Percentiles rank a stretch among this genome's conserved stretches.
Conservation (phyloP, 495 filamentous ascomycete species). For the Aspergillus coremiiformis region DNA sequence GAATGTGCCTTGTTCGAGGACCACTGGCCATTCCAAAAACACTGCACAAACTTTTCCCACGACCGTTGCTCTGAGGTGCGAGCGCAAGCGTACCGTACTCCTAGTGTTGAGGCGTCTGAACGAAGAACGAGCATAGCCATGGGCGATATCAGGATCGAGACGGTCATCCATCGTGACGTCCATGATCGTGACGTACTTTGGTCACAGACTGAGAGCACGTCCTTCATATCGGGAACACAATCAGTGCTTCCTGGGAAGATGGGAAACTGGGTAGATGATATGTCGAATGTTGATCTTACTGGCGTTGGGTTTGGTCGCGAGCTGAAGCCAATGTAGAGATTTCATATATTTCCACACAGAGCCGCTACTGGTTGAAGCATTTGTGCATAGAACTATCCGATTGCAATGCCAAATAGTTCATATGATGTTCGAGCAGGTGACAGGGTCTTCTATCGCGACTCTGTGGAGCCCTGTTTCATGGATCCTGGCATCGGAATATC, state of each 20-base stretch:
- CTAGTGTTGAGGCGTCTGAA: background rate
- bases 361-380: no score
- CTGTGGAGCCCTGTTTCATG: no score
- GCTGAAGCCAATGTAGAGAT: background rate
- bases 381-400: no score
- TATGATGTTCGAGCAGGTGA: no score
- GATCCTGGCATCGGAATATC: no score
- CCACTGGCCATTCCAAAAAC: slow-evolving; percentile 1
- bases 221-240: background rate
- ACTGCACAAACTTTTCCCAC: background rate
- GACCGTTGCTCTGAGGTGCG: slow-evolving; percentile 1
- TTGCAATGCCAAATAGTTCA: no score
- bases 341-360: no score
- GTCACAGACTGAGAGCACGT: background rate
- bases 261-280: background rate
- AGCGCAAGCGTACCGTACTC: background rate
- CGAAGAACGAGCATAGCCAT: background rate
- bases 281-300: background rate
- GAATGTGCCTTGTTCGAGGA: no score
- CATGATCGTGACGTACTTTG: background rate
- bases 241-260: background rate
- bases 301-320: background rate
- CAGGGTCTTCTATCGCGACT: no score
- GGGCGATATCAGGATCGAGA: slow-evolving; percentile 7
- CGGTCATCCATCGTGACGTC: slow-evolving; percentile 4